These are phyloP conservation scores for Tagetes patula DNA, from an alignment of 129 eudicot genomes.

Conservation along the genomic window DNA sequence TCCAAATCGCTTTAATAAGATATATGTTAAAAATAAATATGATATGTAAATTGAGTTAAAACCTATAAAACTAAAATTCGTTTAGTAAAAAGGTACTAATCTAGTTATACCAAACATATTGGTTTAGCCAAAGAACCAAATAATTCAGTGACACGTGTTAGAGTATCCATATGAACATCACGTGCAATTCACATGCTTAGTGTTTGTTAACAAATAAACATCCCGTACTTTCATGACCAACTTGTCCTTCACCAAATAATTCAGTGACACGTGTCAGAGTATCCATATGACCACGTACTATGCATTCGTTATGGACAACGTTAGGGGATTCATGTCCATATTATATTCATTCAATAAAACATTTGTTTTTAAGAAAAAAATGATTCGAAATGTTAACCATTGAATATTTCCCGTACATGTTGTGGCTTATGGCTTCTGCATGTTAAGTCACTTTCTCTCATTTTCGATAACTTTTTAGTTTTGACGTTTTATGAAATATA, in stretches of 20 bases:
- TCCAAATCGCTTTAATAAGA: too few species aligned
- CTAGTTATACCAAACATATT: background rate
- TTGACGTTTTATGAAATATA: background rate
- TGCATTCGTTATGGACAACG: background rate
- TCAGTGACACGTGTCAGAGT: background rate
- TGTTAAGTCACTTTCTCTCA: background rate
- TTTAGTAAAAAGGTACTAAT: background rate
- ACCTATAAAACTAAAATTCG: too few species aligned
- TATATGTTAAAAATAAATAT: too few species aligned
- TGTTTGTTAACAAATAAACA: background rate
- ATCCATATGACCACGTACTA: conserved; percentile 5
- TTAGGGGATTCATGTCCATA: background rate
- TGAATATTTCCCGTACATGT: background rate
- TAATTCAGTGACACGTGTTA: background rate
- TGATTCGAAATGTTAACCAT: background rate
- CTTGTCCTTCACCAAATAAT: conserved; percentile 2
- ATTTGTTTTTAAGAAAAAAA: background rate
- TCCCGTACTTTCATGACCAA: background rate
- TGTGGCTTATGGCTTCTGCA: background rate
- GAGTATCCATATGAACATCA: conserved; percentile 6
- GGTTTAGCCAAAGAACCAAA: background rate
- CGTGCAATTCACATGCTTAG: conserved; percentile 28
- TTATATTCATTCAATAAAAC: background rate
- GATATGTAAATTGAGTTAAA: too few species aligned
- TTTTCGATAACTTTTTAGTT: background rate